Percentiles rank a stretch among this genome's conserved stretches.
phyloP scores from a whole-genome alignment of 495 filamentous ascomycete species.

The Sordaria brevicollis region DNA sequence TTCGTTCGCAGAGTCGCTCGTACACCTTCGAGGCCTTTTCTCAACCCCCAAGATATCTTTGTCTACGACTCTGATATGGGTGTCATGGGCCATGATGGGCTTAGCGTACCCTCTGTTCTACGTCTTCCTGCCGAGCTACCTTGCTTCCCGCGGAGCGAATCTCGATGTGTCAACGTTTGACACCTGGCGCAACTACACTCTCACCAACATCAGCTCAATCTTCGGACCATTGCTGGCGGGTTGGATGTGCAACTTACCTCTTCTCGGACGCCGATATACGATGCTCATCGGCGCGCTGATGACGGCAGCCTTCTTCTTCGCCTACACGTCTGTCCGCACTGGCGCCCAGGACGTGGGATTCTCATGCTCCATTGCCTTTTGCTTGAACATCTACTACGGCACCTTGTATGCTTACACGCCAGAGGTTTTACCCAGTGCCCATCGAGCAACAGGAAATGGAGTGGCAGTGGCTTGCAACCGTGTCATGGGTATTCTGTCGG shows the following conservation, averaged over 20 bases:
- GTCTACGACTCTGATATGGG: conserved; percentile 55
- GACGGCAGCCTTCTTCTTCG: conserved; percentile 59
- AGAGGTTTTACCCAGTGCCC: conserved; percentile 54
- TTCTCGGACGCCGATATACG: conserved; percentile 53
- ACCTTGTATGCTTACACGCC: conserved; percentile 56
- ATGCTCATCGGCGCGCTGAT: conserved; percentile 55
- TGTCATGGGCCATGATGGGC: conserved; percentile 61
- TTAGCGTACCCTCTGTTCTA: conserved; percentile 62
- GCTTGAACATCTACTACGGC: conserved; percentile 63
- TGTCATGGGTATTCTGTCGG: conserved; percentile 62
- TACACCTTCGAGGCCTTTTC: conserved; percentile 56
- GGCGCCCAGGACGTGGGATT: conserved; percentile 52
- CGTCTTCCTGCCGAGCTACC: conserved; percentile 49
- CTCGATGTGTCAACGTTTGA: conserved; percentile 36
- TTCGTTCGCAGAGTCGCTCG: conserved; percentile 37
- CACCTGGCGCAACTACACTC: conserved; percentile 62
- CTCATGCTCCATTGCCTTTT: conserved; percentile 56
- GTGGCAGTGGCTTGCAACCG: conserved; percentile 59
- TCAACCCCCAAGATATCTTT: conserved; percentile 48
- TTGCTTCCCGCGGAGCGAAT: conserved; percentile 26
- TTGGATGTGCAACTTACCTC: conserved; percentile 46
- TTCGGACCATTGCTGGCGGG: conserved; percentile 56
- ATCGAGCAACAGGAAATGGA: conserved; percentile 61
- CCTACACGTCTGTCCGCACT: conserved; percentile 53
- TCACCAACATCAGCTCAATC: conserved; percentile 54